phyloP scores from a whole-genome alignment of 257 asterid species.

The Avicennia marina region DNA sequence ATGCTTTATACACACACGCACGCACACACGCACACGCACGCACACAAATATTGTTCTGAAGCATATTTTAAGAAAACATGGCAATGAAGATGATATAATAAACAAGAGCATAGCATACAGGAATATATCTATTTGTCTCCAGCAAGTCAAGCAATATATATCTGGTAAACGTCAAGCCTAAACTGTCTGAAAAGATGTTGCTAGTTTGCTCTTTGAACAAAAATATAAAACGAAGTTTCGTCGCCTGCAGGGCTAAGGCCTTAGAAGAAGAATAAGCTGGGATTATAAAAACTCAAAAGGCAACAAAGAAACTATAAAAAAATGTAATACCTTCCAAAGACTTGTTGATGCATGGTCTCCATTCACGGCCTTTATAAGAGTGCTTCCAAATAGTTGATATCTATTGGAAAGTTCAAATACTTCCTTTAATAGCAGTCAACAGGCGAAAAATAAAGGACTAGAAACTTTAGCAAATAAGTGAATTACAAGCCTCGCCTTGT shows the following conservation, averaged over 20 bases:
- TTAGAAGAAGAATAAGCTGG: not conserved
- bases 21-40: too few relatives aligned
- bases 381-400: slow-evolving; percentile 87
- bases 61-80: not conserved
- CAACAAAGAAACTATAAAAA: not conserved
- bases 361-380: slow-evolving; percentile 80
- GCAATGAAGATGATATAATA: too few relatives aligned
- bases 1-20: too few relatives aligned
- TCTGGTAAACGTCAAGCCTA: too few relatives aligned
- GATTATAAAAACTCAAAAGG: not conserved
- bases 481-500: not conserved
- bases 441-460: slow-evolving; percentile 7
- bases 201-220: too few relatives aligned
- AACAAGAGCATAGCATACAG: too few relatives aligned
- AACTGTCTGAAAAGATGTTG: too few relatives aligned
- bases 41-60: not conserved
- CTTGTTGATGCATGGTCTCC: slow-evolving; percentile 83
- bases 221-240: not conserved
- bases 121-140: too few relatives aligned
- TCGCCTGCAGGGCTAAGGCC: not conserved
- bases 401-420: slow-evolving; percentile 32
- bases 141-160: too few relatives aligned
- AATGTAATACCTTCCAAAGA: slow-evolving; percentile 59
- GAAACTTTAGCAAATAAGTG: not conserved
- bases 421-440: slow-evolving; percentile 21